These are phyloP conservation scores for Penicillium nordicum DNA, from an alignment of 2,329 filamentous ascomycete genomes.

Conservation along the genomic window DNA sequence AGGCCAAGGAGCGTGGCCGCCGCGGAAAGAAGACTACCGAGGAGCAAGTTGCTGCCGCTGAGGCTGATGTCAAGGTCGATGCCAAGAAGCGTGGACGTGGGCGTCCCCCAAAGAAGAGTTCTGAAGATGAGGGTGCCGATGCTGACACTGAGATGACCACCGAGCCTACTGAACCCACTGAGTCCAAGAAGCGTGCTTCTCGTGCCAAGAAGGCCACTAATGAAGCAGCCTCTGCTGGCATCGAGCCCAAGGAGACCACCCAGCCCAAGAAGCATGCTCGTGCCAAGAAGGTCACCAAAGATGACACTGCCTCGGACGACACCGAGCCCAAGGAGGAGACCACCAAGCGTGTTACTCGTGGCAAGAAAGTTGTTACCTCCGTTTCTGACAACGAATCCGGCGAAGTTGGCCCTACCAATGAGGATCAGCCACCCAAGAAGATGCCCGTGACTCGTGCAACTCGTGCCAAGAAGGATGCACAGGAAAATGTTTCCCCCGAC, in stretches of 20 bases:
- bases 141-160: not conserved
- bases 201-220: too few relatives aligned
- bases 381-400: not conserved
- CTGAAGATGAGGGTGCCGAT: not conserved
- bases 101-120: constrained; percentile 4
- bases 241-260: too few relatives aligned
- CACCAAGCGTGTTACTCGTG: not conserved
- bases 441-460: not conserved
- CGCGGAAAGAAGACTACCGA: not conserved
- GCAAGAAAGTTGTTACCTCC: not conserved
- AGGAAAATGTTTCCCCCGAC: not conserved
- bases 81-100: constrained; percentile 5
- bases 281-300: not conserved
- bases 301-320: not conserved
- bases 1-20: constrained; percentile 27
- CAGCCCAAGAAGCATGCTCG: not conserved
- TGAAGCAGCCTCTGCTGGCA: too few relatives aligned
- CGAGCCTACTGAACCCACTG: not conserved
- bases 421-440: not conserved
- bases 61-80: not conserved
- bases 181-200: too few relatives aligned
- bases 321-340: not conserved
- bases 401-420: not conserved
- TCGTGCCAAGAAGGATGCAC: not conserved
- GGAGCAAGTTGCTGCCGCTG: not conserved